These are phyloP conservation scores for Xylariaceae sp. DNA, from an alignment of 2,329 filamentous ascomycete genomes.

Conservation along the genomic window DNA sequence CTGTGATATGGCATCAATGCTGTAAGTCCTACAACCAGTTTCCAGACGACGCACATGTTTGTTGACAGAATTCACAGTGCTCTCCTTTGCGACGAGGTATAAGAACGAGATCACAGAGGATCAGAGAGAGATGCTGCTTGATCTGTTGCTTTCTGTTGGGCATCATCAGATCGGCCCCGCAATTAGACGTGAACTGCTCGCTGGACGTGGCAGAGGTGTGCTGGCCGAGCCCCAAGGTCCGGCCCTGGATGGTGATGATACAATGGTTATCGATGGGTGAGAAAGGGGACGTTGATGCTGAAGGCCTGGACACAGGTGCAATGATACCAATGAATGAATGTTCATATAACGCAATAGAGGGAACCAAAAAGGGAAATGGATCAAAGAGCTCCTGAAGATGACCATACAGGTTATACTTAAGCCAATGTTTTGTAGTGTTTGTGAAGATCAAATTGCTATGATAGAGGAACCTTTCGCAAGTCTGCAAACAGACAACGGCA, in stretches of 20 bases:
- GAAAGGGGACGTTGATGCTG: too few relatives aligned
- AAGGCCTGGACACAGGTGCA: too few relatives aligned
- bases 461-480: too few relatives aligned
- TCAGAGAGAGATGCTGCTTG: conserved; percentile 84
- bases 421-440: too few relatives aligned
- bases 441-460: too few relatives aligned
- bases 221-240: conserved; percentile 55
- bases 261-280: conserved; percentile 65
- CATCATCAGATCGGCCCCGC: conserved; percentile 89
- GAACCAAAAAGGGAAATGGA: too few relatives aligned
- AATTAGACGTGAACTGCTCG: conserved; percentile 79
- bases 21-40: conserved; percentile 17
- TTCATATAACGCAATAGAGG: too few relatives aligned
- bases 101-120: conserved; percentile 95
- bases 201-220: conserved; percentile 80
- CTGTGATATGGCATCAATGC: conserved; percentile 95
- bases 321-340: too few relatives aligned
- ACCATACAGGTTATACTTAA: too few relatives aligned
- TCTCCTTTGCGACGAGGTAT: conserved; percentile 92
- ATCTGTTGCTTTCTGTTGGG: conserved; percentile 78
- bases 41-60: neutral
- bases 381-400: too few relatives aligned
- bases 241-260: conserved; percentile 75
- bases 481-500: too few relatives aligned
- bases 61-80: conserved; percentile 38